phyloP scores from a whole-genome alignment of 257 asterid species.

The Schizonepeta tenuifolia region DNA sequence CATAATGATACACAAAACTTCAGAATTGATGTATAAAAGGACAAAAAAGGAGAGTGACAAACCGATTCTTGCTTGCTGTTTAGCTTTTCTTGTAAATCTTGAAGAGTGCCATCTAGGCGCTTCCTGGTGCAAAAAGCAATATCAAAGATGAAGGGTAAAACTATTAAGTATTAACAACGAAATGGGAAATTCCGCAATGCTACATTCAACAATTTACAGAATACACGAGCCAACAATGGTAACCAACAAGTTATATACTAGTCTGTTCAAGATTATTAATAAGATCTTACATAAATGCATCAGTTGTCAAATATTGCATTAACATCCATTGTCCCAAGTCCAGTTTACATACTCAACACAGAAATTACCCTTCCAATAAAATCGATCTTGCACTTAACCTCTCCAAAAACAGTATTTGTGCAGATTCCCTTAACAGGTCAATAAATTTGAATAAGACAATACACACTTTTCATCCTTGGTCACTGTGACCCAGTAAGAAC shows the following conservation, averaged over 20 bases:
- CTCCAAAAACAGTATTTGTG: not conserved
- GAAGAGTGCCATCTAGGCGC: slow-evolving; percentile 79
- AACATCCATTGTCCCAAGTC: not conserved
- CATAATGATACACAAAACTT: not conserved
- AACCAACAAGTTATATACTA: not conserved
- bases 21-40: not conserved
- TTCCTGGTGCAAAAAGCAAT: slow-evolving; percentile 55
- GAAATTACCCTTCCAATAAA: slow-evolving; percentile 5
- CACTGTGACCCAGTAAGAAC: not conserved
- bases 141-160: not conserved
- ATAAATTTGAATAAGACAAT: slow-evolving; percentile 1
- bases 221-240: not conserved
- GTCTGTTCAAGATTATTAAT: not conserved
- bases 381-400: not conserved
- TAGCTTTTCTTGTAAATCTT: slow-evolving; percentile 91
- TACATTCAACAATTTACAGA: not conserved
- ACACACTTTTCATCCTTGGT: not conserved
- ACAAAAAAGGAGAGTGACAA: slow-evolving; percentile 34
- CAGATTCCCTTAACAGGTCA: not conserved
- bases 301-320: not conserved
- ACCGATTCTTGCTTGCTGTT: slow-evolving; percentile 96
- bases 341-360: not conserved
- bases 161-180: slow-evolving; percentile 21
- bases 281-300: not conserved
- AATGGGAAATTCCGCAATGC: slow-evolving; percentile 12